Conservation (phyloP, 495 filamentous ascomycete species). For the Penicillium antarcticum region DNA sequence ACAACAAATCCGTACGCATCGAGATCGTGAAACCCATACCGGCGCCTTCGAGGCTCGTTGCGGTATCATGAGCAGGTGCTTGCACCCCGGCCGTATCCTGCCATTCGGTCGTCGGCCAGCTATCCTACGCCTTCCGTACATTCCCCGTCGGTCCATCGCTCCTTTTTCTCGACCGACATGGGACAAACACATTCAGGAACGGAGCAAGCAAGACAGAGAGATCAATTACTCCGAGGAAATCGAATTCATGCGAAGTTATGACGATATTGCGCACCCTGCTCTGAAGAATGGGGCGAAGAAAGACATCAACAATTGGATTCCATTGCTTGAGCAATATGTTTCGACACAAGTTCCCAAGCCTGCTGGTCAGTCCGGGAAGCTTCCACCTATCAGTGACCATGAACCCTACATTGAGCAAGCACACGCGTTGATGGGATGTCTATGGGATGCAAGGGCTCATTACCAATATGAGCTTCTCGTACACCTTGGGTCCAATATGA, state of each 20-base stretch:
- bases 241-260: slow-evolving; percentile 8
- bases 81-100: slow-evolving; percentile 35
- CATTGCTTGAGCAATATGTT: slow-evolving; percentile 42
- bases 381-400: slow-evolving; percentile 8
- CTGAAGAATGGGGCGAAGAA: slow-evolving; percentile 8
- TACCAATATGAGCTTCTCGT: slow-evolving; percentile 33
- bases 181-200: not conserved
- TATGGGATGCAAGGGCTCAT: slow-evolving; percentile 25
- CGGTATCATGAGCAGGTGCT: slow-evolving; percentile 47
- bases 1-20: slow-evolving; percentile 26
- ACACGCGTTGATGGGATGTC: slow-evolving; percentile 20
- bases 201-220: not conserved
- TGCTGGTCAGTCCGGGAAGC: slow-evolving; percentile 4
- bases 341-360: slow-evolving; percentile 16
- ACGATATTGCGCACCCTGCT: slow-evolving; percentile 9
- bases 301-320: slow-evolving; percentile 37
- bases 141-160: slow-evolving; percentile 3
- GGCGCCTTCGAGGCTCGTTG: slow-evolving; percentile 25
- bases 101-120: slow-evolving; percentile 31
- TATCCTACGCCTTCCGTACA: slow-evolving; percentile 3
- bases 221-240: slow-evolving; percentile 1
- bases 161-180: slow-evolving; percentile 6
- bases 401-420: slow-evolving; percentile 15
- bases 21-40: slow-evolving; percentile 35
- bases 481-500: slow-evolving; percentile 40